Evolutionary conservation across 1,139 yeast genomes (phyloP), one percentile per base, ranked within the genome.

Genomic region (Taphrina pruni): DNA sequence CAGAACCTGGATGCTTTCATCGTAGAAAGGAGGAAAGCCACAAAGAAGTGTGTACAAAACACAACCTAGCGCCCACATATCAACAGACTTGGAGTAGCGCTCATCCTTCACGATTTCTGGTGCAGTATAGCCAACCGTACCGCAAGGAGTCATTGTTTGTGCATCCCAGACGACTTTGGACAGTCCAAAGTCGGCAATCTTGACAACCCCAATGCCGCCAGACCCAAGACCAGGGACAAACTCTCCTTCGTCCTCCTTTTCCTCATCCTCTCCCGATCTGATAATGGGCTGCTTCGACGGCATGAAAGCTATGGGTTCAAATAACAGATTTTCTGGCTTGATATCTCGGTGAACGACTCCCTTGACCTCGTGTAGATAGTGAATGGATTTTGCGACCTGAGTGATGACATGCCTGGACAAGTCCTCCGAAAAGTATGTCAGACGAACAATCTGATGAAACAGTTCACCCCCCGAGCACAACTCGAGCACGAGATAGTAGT

Each of bases 11-110:
- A 90, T 88, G 75, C 88, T 86, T 74, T 92, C 97, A 77, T 93
- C 97, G 79, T 90, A 93, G 77, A 93, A 93, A 21, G 98, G 98
- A 0, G 98, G 98, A 79, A 93, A 93, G 4, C 98, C 98, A 80
- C 97, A 92, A 61, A 93, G 80, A 41, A 92, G 83, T 0, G 97
- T 93, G 77, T 93, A 93, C 72, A 93, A 78, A 8, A 93, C 95
- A 79, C 98, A 93, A 0, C 98, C 98, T 68, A 93, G 81, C 5
- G 97, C 96, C 97, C 97, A 93, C 86, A 93, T 89, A 77, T 93
- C 98, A 21, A 93, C 98, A 64, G 92, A 85, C 80, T 90, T 91
- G 6, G 96, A 89, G 76, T 93, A 93, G 71, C 86, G 84, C 78
- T 90, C 91, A 76, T 89, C 95, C 75, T 85, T 87, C 58, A 93